Evolutionary conservation across 257 asterid species (phyloP).

Genomic region (Solanum pimpinellifolium): DNA sequence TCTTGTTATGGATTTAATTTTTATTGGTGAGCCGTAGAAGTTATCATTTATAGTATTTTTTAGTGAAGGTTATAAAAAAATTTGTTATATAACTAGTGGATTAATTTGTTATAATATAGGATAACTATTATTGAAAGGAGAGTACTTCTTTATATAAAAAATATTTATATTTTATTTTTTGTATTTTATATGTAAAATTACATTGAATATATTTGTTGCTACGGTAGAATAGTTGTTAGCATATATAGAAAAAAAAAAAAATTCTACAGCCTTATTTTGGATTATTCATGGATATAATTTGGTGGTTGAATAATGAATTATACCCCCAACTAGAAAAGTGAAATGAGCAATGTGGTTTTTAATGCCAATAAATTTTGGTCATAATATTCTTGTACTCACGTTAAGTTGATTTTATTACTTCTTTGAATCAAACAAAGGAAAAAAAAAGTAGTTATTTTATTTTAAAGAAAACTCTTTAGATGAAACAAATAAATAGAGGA

Average conservation of each 20-base stretch:
- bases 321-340: not conserved
- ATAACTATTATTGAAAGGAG: no score
- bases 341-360: not conserved
- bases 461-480: not conserved
- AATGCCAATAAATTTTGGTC: not conserved
- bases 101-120: no score
- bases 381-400: not conserved
- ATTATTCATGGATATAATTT: not conserved
- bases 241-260: no score
- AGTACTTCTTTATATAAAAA: not conserved
- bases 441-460: not conserved
- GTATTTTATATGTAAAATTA: no score
- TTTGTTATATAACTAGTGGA: no score
- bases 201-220: accelerated
- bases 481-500: not conserved
- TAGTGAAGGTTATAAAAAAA: no score
- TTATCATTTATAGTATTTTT: not conserved
- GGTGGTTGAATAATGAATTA: not conserved
- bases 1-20: not conserved
- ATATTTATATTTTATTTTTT: no score
- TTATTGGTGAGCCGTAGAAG: not conserved
- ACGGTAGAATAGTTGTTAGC: no score
- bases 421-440: not conserved
- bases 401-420: not conserved
- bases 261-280: not conserved